Evolutionary conservation across 2,329 filamentous ascomycete species (phyloP), one percentile per base, ranked within the genome.

Genomic region (Zasmidium citrigriseum): DNA sequence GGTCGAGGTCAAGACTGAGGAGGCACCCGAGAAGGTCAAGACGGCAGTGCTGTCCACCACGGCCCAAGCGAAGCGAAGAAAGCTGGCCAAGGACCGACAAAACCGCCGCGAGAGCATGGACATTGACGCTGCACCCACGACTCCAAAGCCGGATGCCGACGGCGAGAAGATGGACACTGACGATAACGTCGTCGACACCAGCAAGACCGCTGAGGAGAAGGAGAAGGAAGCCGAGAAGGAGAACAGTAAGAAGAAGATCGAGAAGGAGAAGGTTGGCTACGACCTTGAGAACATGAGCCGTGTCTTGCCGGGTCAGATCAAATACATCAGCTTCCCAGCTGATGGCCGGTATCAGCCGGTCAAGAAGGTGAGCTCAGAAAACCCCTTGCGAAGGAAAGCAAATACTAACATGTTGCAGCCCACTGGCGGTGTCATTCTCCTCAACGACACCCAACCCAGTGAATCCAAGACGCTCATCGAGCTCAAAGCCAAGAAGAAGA

Each of bases 251-350:
- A 96, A 96, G 84, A 96, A 95, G 82, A 80, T 82, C 0, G 92
- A 97, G 77, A 96, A 95, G 80, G 95, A 99, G 80, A 98, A 96
- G 84, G 85, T 96, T 59, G 95, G 95, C 67, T 97, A 95, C 73
- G 92, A 97, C 64, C 84, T 99, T 62, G 90, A 95, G 72, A 99
- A 99, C 81, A 96, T 99, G 91, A 96, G 90, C 55, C 86, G 95
- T 68, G 92, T 99, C 34, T 85, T 99, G 49, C 95, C 93, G 1
- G 86, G 86, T 48, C 95, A 99, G 79, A 85, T 98, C 71, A 96
- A 96, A 80, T 97, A 93, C 75, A 91, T 99, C 71, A 96, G 87
- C 75, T 96, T 99, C 82, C 86, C 91, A 50, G 85, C 90, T 63
- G 90, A 90, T 47, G 73, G 71, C 20, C 88, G 96, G 67, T 99